These are phyloP conservation scores for Metschnikowia kunwiensis DNA, from an alignment of 805 yeast species.

Conservation along the genomic window DNA sequence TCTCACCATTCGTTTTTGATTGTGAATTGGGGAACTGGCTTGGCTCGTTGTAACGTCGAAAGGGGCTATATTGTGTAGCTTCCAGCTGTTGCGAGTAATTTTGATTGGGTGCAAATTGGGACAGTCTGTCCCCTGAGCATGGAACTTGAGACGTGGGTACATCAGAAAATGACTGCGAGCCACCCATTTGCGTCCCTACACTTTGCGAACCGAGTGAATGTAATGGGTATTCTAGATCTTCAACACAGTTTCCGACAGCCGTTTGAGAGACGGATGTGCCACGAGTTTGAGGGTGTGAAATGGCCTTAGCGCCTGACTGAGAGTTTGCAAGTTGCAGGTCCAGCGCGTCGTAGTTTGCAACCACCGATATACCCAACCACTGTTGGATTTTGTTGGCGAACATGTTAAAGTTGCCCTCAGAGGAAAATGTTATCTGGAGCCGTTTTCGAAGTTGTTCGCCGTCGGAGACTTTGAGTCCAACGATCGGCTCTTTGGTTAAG, in stretches of 20 bases:
- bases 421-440: constrained; percentile 18
- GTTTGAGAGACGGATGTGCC: constrained; percentile 1
- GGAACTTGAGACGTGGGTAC: constrained; percentile 7
- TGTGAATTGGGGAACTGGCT: constrained; percentile 1
- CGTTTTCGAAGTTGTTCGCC: constrained; percentile 18
- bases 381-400: constrained; percentile 16
- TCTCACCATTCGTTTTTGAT: not conserved
- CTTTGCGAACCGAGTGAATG: constrained; percentile 3
- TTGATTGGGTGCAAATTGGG: constrained; percentile 6
- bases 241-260: no score
- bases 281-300: constrained; percentile 1
- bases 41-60: not conserved
- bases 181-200: not conserved
- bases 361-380: constrained; percentile 16
- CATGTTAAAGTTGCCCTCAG: constrained; percentile 17
- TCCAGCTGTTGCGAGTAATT: constrained; percentile 6
- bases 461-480: constrained; percentile 19
- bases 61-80: not conserved
- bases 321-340: constrained; percentile 9
- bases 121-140: constrained; percentile 7
- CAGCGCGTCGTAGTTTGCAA: constrained; percentile 3
- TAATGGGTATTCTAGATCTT: no score
- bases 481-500: constrained; percentile 17
- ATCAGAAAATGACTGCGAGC: constrained; percentile 1
- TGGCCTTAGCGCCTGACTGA: not conserved